Base-by-base conservation (phyloP, 2,329 filamentous ascomycete genomes). In the Talaromyces amestolkiae region DNA sequence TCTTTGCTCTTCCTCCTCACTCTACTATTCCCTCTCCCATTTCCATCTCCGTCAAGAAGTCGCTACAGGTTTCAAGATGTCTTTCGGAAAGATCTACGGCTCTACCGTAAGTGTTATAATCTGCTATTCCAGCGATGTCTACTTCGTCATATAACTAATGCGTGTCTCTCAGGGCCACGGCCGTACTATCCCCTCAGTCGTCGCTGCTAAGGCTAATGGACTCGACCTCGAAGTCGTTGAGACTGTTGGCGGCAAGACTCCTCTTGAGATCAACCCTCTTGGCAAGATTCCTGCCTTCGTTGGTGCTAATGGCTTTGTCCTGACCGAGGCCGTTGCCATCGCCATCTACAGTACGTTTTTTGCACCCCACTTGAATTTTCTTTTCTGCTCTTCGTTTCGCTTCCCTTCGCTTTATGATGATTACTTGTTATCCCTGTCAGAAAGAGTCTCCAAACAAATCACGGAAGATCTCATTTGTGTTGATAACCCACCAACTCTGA, bases 51-150 rank as follows among this genome's bases (percentile, higher is more conserved):
- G 67, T 70, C 65, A 59, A 66, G 63, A 58, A 60, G 63, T 58
- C 61, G 19, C 65, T 67, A 43, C 69, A 61, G 66, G 61, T 67
- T 69, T 75, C 84, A 92, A 87, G 81, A 96, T 96, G 91, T 86
- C 91, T 79, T 98, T 99, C 87, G 95, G 95, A 85, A 99, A 96
- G 86, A 88, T 99, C 78, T 98, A 95, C 88, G 91, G 90, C 80
- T 88, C 87, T 81, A 80, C 87, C 84, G 94, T 96, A 89, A 74
- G 84, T 76, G 51, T 19, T n/a, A 27, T 9, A 56, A 8, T 13
- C 19, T 37, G 33, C 56, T 45, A 7, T 43, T 33, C 22, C 10
- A 7, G 39, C 56, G 5, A 22, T 59, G 19, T 7, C 2, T 61
- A 17, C 53, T 41, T 27, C 22, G 22, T 56, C 43, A 41, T 17